Base-by-base conservation (phyloP, 495 filamentous ascomycete species). In the Aspergillus indologenus region DNA sequence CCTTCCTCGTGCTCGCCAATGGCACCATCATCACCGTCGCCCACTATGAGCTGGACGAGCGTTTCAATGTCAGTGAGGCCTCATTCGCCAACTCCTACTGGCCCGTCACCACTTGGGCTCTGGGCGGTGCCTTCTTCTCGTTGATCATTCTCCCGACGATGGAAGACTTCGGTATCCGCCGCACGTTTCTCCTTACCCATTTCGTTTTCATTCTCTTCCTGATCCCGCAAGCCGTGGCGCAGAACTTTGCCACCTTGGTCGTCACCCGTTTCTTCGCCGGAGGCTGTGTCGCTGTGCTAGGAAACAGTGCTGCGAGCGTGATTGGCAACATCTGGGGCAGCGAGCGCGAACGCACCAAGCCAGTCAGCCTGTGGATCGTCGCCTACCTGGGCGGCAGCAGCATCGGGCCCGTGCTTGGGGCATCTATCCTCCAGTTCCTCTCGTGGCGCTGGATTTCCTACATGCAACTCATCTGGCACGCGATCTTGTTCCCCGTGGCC, bases 31-130 rank as follows among this genome's bases (percentile, higher is more conserved):
- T 81, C 64, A 73, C 77, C 1, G 69, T 73, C 40, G 76, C 78
- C 5, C 72, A 73, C 19, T 61, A 56, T 6, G 57, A 70, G 0
- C 76, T 78, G 60, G 74, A 76, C 47, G 58, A 70, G 11, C 57
- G 66, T 34, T 81, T 82, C 57, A 48, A 64, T 46, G 69, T 82
- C 51, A 72, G 67, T 31, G 79, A 84, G 53, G 69, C 72, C 7
- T 56, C 56, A 3, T 83, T 83, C 54, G 77, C 81, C 9, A 67
- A 83, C 56, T 79, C 76, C 0, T 82, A 78, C 68, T 85, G 81
- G 80, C 68, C 75, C 1, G 71, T 81, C 5, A 69, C 77, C 2
- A 71, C 74, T 12, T 85, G 82, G 82, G 73, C 68, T 15, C 31
- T 79, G 0, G 82, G 82, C 0, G 82, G 76, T 1, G 79, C 70